These are phyloP conservation scores for Niveomyces coronatus DNA, from an alignment of 2,329 filamentous ascomycete species.

Conservation along the genomic window DNA sequence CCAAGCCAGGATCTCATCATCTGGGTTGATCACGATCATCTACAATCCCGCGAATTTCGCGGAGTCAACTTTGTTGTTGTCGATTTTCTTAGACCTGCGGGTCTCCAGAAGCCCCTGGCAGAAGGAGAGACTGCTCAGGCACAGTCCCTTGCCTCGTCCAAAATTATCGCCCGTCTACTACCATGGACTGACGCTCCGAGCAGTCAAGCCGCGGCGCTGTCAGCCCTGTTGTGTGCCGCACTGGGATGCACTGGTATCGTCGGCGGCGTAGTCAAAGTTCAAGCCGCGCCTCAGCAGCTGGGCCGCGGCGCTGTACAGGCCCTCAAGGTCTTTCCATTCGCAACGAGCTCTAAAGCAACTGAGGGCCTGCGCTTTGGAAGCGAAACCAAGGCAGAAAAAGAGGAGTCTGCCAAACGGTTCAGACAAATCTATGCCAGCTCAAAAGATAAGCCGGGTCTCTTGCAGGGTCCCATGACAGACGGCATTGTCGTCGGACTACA, in stretches of 20 bases:
- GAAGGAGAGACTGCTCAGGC: constrained; percentile 55
- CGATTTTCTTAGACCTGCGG: constrained; percentile 77
- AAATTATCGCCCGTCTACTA: constrained; percentile 64
- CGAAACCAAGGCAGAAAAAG: constrained; percentile 72
- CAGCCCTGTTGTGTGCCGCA: constrained; percentile 62
- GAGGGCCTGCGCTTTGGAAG: constrained; percentile 77
- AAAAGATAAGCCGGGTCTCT: constrained; percentile 47
- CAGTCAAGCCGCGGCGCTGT: constrained; percentile 68
- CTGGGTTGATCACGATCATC: constrained; percentile 75
- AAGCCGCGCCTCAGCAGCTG: constrained; percentile 67
- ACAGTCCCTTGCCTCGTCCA: constrained; percentile 32
- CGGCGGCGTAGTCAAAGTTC: constrained; percentile 78
- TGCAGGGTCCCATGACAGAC: constrained; percentile 81
- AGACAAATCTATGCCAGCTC: constrained; percentile 57
- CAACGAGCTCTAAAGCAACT: constrained; percentile 42
- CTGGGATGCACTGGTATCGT: constrained; percentile 65
- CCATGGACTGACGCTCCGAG: constrained; percentile 84
- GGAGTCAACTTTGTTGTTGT: constrained; percentile 70
- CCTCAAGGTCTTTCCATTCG: constrained; percentile 76
- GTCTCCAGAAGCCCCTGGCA: constrained; percentile 58
- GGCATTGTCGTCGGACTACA: constrained; percentile 63
- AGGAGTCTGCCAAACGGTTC: constrained; percentile 64
- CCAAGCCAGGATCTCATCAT: constrained; percentile 54
- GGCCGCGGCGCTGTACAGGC: constrained; percentile 52
- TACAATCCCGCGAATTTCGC: constrained; percentile 60